phyloP scores from a whole-genome alignment of 495 filamentous ascomycete genomes.

The Penicillium diatomitis region DNA sequence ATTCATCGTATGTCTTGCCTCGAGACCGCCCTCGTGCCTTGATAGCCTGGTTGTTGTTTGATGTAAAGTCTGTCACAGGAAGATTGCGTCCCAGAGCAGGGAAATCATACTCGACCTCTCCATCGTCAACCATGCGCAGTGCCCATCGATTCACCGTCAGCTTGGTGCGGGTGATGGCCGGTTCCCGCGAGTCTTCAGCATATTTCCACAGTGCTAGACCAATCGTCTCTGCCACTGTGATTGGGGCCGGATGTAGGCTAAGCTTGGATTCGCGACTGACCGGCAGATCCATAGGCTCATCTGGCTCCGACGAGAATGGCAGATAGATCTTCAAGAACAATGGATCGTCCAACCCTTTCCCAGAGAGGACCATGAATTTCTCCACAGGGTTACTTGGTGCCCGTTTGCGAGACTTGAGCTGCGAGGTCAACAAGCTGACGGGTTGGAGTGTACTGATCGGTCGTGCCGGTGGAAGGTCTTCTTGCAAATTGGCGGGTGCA shows the following conservation, averaged over 20 bases:
- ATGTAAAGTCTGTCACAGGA: slow-evolving; percentile 76
- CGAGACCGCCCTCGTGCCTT: slow-evolving; percentile 58
- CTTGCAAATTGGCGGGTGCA: slow-evolving; percentile 53
- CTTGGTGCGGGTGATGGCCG: slow-evolving; percentile 56
- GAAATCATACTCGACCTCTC: slow-evolving; percentile 94
- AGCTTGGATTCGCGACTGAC: slow-evolving; percentile 69
- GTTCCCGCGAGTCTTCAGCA: slow-evolving; percentile 68
- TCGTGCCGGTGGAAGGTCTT: slow-evolving; percentile 82
- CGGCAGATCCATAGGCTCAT: slow-evolving; percentile 66
- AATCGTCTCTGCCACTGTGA: slow-evolving; percentile 84
- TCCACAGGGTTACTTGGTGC: slow-evolving; percentile 80
- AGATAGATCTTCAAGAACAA: slow-evolving; percentile 79
- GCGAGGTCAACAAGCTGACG: slow-evolving; percentile 59
- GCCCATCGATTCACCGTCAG: slow-evolving; percentile 88
- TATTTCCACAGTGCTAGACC: slow-evolving; percentile 84
- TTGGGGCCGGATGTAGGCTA: slow-evolving; percentile 52
- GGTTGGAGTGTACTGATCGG: slow-evolving; percentile 81
- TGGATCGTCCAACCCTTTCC: slow-evolving; percentile 73
- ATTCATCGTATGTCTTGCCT: slow-evolving; percentile 86
- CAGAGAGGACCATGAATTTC: slow-evolving; percentile 74
- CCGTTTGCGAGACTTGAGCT: slow-evolving; percentile 67
- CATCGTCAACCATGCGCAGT: slow-evolving; percentile 89
- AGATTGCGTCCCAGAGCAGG: slow-evolving; percentile 73
- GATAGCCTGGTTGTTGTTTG: slow-evolving; percentile 69
- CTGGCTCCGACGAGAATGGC: slow-evolving; percentile 66